Percentiles rank a stretch among this genome's conserved stretches.
These are phyloP conservation scores for Myriosclerotinia duriaeana DNA, from an alignment of 2,329 filamentous ascomycete genomes.

Conservation along the genomic window DNA sequence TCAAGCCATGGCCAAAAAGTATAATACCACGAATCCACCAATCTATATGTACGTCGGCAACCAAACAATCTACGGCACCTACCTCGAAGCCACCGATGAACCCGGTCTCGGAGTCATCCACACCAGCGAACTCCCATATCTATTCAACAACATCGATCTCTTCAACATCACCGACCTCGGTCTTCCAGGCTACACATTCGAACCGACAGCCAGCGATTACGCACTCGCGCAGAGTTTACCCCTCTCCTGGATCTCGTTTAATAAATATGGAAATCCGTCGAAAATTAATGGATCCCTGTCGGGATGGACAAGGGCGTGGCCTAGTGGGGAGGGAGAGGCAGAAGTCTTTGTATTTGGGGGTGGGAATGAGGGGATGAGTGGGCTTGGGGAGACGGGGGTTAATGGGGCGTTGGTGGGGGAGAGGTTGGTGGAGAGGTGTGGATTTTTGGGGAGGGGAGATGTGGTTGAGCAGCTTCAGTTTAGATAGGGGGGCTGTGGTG, in stretches of 20 bases:
- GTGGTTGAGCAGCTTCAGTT: slow-evolving; percentile 41
- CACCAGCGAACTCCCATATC: slow-evolving; percentile 54
- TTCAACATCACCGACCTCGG: slow-evolving; percentile 44
- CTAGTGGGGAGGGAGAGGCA: slow-evolving; percentile 29
- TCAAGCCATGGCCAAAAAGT: slow-evolving; percentile 41
- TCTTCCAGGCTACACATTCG: slow-evolving; percentile 34
- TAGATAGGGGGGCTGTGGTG: slow-evolving; percentile 8
- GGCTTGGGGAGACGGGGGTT: slow-evolving; percentile 41
- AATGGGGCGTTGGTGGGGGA: slow-evolving; percentile 42
- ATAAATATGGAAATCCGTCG: slow-evolving; percentile 41
- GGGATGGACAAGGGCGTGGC: slow-evolving; percentile 46
- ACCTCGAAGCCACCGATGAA: slow-evolving; percentile 42
- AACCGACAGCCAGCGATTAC: slow-evolving; percentile 45
- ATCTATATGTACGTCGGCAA: slow-evolving; percentile 55
- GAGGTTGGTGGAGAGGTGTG: slow-evolving; percentile 49
- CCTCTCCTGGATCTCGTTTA: slow-evolving; percentile 51
- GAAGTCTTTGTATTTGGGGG: slow-evolving; percentile 47
- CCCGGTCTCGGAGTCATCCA: slow-evolving; percentile 50
- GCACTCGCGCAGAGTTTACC: slow-evolving; percentile 45
- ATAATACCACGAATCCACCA: slow-evolving; percentile 37
- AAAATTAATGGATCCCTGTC: slow-evolving; percentile 43
- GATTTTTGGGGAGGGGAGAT: slow-evolving; percentile 43
- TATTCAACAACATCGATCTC: slow-evolving; percentile 49
- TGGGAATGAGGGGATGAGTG: slow-evolving; percentile 42
- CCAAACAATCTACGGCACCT: slow-evolving; percentile 52